phyloP scores from a whole-genome alignment of 352 stramenopile species.

The Pelagophyceae sp. region DNA sequence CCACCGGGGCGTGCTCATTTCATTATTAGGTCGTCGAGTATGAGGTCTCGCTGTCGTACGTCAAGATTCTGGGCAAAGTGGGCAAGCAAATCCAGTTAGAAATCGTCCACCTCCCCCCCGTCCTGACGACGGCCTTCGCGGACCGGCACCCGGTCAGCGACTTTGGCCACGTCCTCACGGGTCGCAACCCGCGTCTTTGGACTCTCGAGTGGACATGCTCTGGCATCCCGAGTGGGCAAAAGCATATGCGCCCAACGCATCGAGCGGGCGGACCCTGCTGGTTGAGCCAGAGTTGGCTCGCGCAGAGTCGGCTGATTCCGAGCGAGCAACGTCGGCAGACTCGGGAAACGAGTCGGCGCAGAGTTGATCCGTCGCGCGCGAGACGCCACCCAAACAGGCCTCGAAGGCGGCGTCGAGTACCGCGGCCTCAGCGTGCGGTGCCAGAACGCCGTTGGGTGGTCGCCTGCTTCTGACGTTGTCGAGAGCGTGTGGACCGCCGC shows the following conservation, averaged over 20 bases:
- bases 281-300: too few species aligned
- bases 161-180: conserved; percentile 28
- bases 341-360: too few species aligned
- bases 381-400: too few species aligned
- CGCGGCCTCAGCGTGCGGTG: conserved; percentile 26
- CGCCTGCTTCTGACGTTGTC: conserved; percentile 22
- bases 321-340: too few species aligned
- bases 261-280: too few species aligned
- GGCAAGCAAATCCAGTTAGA: conserved; percentile 21
- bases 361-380: too few species aligned
- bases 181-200: too few species aligned
- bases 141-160: not conserved
- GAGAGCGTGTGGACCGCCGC: conserved; percentile 25
- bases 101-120: not conserved
- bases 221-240: too few species aligned
- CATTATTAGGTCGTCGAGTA: conserved; percentile 30
- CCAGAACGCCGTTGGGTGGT: conserved; percentile 34
- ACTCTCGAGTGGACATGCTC: too few species aligned
- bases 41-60: conserved; percentile 5
- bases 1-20: too few species aligned
- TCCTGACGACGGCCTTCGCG: not conserved
- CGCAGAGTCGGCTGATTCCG: too few species aligned
- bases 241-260: too few species aligned
- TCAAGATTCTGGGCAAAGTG: not conserved
- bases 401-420: conserved; percentile 27